Evolutionary conservation across 2,329 filamentous ascomycete genomes (phyloP).

Genomic region (Botrytis tulipae): DNA sequence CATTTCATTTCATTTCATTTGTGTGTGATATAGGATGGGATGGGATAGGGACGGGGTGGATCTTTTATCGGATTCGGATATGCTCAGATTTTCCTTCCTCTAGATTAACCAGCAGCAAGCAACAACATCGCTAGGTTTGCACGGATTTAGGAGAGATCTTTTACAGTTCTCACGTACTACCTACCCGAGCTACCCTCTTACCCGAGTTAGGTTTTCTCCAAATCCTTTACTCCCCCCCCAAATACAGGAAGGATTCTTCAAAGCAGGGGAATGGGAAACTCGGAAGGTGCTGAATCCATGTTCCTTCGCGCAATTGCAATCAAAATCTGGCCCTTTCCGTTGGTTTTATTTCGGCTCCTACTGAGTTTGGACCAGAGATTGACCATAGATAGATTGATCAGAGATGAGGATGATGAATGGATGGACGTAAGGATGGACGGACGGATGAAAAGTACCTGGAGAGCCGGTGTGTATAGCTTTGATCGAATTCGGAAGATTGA

Average conservation of each 20-base stretch:
- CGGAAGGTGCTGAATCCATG: constrained; percentile 11
- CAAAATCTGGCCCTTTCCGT: neutral
- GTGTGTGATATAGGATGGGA: neutral
- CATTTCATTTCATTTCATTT: neutral
- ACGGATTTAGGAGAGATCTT: constrained; percentile 12
- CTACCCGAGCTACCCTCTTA: neutral
- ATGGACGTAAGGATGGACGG: neutral
- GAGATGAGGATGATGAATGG: neutral
- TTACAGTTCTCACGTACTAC: constrained; percentile 9
- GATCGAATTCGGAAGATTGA: constrained; percentile 11
- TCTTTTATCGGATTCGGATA: neutral
- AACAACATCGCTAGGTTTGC: constrained; percentile 12
- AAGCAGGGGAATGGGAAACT: constrained; percentile 14
- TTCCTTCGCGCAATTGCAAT: constrained; percentile 4
- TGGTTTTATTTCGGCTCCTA: neutral
- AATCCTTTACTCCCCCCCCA: neutral
- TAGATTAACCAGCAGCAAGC: neutral
- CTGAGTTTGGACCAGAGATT: constrained; percentile 1
- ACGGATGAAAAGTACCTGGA: neutral
- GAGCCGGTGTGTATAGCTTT: neutral
- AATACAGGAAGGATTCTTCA: constrained; percentile 10
- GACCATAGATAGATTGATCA: neutral
- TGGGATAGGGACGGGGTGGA: neutral
- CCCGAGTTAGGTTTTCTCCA: neutral
- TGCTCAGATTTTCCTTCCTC: neutral